Percentiles rank a stretch among this genome's conserved stretches.
Evolutionary conservation across 495 filamentous ascomycete genomes (phyloP).

Genomic region (Penicillium longicatenatum): DNA sequence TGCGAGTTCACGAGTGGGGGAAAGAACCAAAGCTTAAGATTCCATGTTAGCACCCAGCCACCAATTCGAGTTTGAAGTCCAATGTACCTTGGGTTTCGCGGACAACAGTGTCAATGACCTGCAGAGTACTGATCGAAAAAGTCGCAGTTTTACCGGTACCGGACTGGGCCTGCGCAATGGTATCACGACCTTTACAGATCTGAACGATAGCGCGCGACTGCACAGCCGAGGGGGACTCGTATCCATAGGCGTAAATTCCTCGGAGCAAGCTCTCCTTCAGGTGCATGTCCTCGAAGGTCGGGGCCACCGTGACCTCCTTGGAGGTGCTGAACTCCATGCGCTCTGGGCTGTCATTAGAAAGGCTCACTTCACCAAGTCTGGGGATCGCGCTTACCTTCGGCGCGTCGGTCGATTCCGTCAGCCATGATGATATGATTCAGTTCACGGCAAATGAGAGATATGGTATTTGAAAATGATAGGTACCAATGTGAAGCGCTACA

Average conservation of each 20-base stretch:
- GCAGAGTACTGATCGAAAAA: conserved; percentile 96
- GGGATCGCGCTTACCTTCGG: conserved; percentile 59
- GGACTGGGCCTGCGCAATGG: conserved; percentile 98
- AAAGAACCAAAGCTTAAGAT: conserved; percentile 81
- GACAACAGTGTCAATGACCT: conserved; percentile 84
- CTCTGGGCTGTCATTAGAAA: conserved; percentile 55
- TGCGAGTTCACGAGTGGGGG: conserved; percentile 94
- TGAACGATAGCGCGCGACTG: conserved; percentile 98
- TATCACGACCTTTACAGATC: conserved; percentile 97
- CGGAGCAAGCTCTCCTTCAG: conserved; percentile 95
- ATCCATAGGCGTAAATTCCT: conserved; percentile 98
- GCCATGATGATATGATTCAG: conserved; percentile 63
- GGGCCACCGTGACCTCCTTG: conserved; percentile 91
- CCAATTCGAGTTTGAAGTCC: neutral
- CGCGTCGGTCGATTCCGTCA: conserved; percentile 90
- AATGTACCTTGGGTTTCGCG: conserved; percentile 75
- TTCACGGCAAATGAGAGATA: conserved; percentile 7
- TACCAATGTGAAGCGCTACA: neutral
- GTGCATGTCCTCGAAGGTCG: conserved; percentile 74
- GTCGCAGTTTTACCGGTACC: conserved; percentile 99
- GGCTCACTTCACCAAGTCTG: conserved; percentile 3
- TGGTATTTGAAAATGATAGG: conserved; percentile 1
- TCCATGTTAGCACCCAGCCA: neutral
- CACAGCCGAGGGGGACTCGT: conserved; percentile 95
- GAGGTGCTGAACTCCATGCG: conserved; percentile 97